Conservation (phyloP, 2,329 filamentous ascomycete species). For the Ophiostoma pallidulum region DNA sequence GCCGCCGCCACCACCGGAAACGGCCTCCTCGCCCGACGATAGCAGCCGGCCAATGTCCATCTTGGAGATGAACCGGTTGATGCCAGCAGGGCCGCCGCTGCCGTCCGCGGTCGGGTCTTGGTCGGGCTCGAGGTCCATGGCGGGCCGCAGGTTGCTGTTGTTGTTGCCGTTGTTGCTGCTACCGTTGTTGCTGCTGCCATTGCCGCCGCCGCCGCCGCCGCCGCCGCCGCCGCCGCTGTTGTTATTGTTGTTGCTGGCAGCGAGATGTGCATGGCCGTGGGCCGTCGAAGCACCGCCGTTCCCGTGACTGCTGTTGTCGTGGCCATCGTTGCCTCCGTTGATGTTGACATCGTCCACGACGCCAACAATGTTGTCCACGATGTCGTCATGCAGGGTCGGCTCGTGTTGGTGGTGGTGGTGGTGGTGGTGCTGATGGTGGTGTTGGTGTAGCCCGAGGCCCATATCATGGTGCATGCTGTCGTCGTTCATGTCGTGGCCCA, state of each 20-base stretch:
- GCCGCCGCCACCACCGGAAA: neutral
- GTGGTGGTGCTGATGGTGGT: neutral
- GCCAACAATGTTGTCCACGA: constrained; percentile 9
- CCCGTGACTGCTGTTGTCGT: neutral
- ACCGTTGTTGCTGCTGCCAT: neutral
- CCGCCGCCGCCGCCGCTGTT: neutral
- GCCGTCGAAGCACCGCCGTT: no score
- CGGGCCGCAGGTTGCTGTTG: neutral
- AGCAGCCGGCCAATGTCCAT: constrained; percentile 18
- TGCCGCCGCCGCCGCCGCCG: neutral
- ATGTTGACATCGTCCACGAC: constrained; percentile 12
- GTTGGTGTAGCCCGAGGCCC: neutral
- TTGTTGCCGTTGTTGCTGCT: neutral
- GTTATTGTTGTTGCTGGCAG: no score
- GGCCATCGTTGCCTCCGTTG: constrained; percentile 4
- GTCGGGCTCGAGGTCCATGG: constrained; percentile 13
- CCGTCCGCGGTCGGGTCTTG: constrained; percentile 2
- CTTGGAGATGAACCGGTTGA: constrained; percentile 16
- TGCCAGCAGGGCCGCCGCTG: neutral
- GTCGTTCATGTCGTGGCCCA: constrained; percentile 8
- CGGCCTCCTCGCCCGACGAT: constrained; percentile 14
- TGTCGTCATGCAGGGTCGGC: constrained; percentile 8
- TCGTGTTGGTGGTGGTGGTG: constrained; percentile 5
- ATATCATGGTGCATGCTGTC: constrained; percentile 4
- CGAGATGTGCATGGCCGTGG: no score